phyloP scores from a whole-genome alignment of 1,284 basidiomycete species.

The Melampsora americana region DNA sequence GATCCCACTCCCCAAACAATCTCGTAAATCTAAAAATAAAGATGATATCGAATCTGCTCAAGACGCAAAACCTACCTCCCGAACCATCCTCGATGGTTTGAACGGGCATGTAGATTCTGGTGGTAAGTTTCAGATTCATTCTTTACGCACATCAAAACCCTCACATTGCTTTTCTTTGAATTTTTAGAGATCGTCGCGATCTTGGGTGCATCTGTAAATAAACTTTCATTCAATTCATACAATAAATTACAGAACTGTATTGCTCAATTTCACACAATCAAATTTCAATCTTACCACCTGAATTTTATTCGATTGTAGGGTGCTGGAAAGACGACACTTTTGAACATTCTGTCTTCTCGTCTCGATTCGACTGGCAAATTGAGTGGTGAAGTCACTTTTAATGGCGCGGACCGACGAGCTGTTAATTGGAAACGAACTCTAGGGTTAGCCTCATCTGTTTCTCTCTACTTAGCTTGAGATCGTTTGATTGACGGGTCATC shows the following conservation, averaged over 20 bases:
- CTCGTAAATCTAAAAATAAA: not conserved
- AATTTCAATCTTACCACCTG: too few species aligned
- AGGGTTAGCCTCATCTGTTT: not conserved
- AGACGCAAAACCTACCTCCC: not conserved
- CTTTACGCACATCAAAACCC: too few species aligned
- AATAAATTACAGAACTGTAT: not conserved
- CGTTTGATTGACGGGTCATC: not conserved
- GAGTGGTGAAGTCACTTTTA: slow-evolving; percentile 46
- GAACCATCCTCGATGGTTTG: not conserved
- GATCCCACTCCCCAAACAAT: not conserved
- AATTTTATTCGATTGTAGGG: slow-evolving; percentile 3
- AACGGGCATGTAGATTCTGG: not conserved
- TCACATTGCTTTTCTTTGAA: too few species aligned
- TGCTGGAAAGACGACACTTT: slow-evolving; percentile 45
- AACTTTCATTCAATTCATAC: not conserved
- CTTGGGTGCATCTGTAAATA: not conserved
- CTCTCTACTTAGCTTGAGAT: not conserved
- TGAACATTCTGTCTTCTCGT: slow-evolving; percentile 42
- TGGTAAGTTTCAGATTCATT: not conserved
- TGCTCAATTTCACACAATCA: not conserved
- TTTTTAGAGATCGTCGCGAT: not conserved
- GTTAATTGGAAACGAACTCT: slow-evolving; percentile 48
- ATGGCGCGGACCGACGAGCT: slow-evolving; percentile 47
- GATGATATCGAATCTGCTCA: not conserved
- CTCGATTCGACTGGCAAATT: slow-evolving; percentile 47